phyloP scores from a whole-genome alignment of 306 rosid genomes.

The Cucurbita argyrosperma region DNA sequence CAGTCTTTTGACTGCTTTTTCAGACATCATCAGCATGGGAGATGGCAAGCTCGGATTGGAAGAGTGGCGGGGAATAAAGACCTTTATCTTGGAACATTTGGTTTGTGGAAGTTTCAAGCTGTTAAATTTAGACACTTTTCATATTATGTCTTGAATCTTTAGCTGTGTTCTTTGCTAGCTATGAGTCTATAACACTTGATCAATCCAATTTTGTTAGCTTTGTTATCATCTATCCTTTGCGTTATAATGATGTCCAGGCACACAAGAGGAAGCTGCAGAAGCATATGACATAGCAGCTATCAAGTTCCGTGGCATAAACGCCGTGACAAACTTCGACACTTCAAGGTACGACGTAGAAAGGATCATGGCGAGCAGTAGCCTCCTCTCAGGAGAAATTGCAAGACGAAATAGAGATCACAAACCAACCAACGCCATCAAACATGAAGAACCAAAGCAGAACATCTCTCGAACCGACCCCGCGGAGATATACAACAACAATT shows the following conservation, averaged over 20 bases:
- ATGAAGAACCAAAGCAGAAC: conserved; percentile 15
- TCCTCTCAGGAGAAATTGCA: conserved; percentile 69
- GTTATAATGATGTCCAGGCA: conserved; percentile 33
- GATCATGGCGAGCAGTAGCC: conserved; percentile 75
- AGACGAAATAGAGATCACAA: conserved; percentile 39
- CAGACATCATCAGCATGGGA: conserved; percentile 96
- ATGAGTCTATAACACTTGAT: not conserved
- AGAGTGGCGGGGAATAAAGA: conserved; percentile 98
- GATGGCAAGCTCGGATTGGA: conserved; percentile 99
- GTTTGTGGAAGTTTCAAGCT: conserved; percentile 23
- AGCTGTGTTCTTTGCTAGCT: not conserved
- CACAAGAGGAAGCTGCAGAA: conserved; percentile 99
- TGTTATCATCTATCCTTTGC: not conserved
- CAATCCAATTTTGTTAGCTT: not conserved
- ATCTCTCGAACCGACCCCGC: conserved; percentile 17
- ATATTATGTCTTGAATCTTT: not conserved
- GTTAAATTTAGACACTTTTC: not conserved
- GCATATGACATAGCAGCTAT: conserved; percentile 95
- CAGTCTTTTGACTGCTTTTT: not conserved
- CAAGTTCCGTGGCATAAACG: conserved; percentile 78
- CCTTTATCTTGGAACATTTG: conserved; percentile 94
- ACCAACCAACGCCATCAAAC: conserved; percentile 16
- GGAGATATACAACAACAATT: conserved; percentile 2
- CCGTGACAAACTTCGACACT: conserved; percentile 83
- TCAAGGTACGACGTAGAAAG: conserved; percentile 76